Evolutionary conservation across 148 eudicot species (phyloP).

Genomic region (Cornus florida): DNA sequence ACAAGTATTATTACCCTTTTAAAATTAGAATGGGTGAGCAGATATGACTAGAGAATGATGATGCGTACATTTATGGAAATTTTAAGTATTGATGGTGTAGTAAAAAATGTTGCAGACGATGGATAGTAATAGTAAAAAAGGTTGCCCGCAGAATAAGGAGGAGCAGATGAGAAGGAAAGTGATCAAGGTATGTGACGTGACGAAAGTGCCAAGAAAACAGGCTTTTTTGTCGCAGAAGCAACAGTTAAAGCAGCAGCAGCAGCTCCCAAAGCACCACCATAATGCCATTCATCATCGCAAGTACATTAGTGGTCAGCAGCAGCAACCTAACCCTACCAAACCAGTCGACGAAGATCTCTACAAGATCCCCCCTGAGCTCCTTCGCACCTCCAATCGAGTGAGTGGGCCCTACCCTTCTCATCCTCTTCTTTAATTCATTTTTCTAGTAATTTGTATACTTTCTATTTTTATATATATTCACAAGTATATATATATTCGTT

Average conservation of each 20-base stretch:
- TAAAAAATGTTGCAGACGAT: neutral
- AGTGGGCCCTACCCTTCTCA: slow-evolving; percentile 38
- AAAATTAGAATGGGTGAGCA: too few relatives aligned
- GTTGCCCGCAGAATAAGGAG: slow-evolving; percentile 1
- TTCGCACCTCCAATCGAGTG: slow-evolving; percentile 45
- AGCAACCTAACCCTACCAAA: slow-evolving; percentile 10
- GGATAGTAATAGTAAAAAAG: neutral
- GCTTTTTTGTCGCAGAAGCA: neutral
- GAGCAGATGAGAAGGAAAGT: slow-evolving; percentile 6
- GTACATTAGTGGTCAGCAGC: neutral
- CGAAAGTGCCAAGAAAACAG: slow-evolving; percentile 2
- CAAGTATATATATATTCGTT: too few relatives aligned
- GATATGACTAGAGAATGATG: too few relatives aligned
- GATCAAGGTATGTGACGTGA: slow-evolving; percentile 27
- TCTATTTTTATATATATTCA: too few relatives aligned
- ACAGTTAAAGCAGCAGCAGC: too few relatives aligned
- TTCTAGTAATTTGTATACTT: too few relatives aligned
- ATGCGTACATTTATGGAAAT: too few relatives aligned
- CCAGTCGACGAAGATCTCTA: slow-evolving; percentile 84
- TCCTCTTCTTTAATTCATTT: neutral
- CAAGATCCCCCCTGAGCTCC: slow-evolving; percentile 69
- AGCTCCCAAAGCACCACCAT: too few relatives aligned
- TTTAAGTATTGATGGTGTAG: too few relatives aligned
- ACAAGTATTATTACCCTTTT: too few relatives aligned
- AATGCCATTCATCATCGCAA: neutral